phyloP scores from a whole-genome alignment of 2,329 filamentous ascomycete genomes.

The Ilyonectria destructans region DNA sequence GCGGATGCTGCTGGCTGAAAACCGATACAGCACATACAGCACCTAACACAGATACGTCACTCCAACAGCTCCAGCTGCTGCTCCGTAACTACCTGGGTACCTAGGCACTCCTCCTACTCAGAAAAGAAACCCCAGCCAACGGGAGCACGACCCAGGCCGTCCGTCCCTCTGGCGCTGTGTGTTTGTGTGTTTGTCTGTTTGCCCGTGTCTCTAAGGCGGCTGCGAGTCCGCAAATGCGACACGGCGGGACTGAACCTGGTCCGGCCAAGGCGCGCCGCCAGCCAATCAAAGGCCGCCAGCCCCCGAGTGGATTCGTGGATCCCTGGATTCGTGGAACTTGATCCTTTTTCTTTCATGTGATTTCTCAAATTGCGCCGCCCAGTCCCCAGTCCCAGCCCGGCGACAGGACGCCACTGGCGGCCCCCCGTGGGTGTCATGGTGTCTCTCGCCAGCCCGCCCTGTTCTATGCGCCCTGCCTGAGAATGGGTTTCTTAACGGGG shows the following conservation, averaged over 20 bases:
- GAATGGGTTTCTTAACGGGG: background rate
- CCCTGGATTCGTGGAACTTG: constrained; percentile 20
- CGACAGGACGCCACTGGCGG: constrained; percentile 14
- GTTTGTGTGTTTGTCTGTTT: no score
- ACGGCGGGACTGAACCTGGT: background rate
- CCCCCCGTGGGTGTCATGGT: constrained; percentile 7
- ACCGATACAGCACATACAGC: background rate
- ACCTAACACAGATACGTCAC: no score
- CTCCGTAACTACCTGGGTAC: no score
- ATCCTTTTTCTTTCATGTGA: constrained; percentile 30
- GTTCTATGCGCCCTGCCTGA: background rate
- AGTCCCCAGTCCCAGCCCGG: constrained; percentile 6
- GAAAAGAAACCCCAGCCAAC: constrained; percentile 18
- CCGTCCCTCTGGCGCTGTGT: no score
- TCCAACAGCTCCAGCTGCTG: no score
- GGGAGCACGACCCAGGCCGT: constrained; percentile 17
- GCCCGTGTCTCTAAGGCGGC: no score
- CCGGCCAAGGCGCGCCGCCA: constrained; percentile 6
- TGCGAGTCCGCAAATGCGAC: no score
- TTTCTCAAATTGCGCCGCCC: constrained; percentile 19
- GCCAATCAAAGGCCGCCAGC: constrained; percentile 23
- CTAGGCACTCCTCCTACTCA: background rate
- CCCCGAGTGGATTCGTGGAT: background rate
- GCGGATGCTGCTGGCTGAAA: constrained; percentile 25
- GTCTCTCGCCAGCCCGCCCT: constrained; percentile 16